A percentile compares a stretch with the other conserved stretches of the same genome.
Evolutionary conservation across 2,329 filamentous ascomycete genomes (phyloP).

Genomic region (Penicillium crustosum): DNA sequence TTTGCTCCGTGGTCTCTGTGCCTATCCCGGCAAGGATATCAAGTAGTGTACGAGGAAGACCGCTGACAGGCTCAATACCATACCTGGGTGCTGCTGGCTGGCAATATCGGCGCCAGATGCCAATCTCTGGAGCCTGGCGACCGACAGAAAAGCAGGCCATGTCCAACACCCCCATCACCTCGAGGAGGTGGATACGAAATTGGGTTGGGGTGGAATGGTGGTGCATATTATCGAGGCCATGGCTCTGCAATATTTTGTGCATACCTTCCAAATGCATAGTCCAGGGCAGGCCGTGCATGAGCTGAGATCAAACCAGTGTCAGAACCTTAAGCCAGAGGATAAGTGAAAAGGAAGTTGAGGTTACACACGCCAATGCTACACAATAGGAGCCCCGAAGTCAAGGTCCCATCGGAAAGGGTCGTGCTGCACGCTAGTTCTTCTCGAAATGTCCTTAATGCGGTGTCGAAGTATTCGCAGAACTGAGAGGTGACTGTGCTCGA

Average conservation of each 20-base stretch:
- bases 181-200: conserved; percentile 29
- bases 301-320: conserved; percentile 13
- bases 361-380: conserved; percentile 34
- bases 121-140: conserved; percentile 24
- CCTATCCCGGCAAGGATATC: conserved; percentile 30
- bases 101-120: conserved; percentile 32
- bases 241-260: conserved; percentile 30
- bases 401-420: conserved; percentile 28
- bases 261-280: conserved; percentile 35
- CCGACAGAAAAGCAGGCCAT: conserved; percentile 29
- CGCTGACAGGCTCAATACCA: conserved; percentile 30
- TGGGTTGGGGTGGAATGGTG: not conserved
- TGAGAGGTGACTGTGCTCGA: conserved; percentile 9
- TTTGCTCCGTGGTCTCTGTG: conserved; percentile 25
- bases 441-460: conserved; percentile 29
- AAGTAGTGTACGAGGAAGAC: conserved; percentile 29
- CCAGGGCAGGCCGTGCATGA: conserved; percentile 33
- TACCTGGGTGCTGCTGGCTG: conserved; percentile 9
- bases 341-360: not conserved
- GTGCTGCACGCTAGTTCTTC: conserved; percentile 26
- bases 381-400: conserved; percentile 32
- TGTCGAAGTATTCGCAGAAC: conserved; percentile 33
- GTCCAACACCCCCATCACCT: conserved; percentile 37
- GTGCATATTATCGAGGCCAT: conserved; percentile 10
- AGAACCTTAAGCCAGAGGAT: conserved; percentile 1